These are phyloP conservation scores for Magnusiomyces sp. DNA, from an alignment of 1,139 yeast genomes.

Conservation along the genomic window DNA sequence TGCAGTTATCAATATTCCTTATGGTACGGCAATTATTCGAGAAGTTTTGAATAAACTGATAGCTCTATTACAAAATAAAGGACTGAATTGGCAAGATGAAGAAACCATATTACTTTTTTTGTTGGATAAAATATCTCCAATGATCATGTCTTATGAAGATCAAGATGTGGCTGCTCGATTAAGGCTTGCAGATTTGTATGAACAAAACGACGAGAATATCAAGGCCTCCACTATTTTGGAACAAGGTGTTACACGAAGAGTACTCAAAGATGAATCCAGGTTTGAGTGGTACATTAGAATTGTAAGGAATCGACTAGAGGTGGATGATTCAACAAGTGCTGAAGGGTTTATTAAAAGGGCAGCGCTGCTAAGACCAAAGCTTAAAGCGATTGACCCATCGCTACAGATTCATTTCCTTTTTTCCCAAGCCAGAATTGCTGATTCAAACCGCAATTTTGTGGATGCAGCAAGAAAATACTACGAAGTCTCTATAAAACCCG, in stretches of 20 bases:
- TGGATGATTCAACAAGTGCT: slow-evolving; percentile 29
- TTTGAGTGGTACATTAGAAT: slow-evolving; percentile 27
- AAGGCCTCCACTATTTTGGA: slow-evolving; percentile 27
- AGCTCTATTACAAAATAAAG: background rate
- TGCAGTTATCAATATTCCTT: slow-evolving; percentile 11
- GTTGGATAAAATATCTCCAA: slow-evolving; percentile 18
- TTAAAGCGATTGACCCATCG: slow-evolving; percentile 16
- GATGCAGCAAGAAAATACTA: slow-evolving; percentile 31
- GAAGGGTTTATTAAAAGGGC: slow-evolving; percentile 28
- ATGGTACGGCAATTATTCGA: slow-evolving; percentile 11
- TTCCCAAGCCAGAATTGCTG: slow-evolving; percentile 30
- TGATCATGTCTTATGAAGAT: slow-evolving; percentile 24
- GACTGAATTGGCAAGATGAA: slow-evolving; percentile 8
- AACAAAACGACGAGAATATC: slow-evolving; percentile 20
- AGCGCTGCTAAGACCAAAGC: slow-evolving; percentile 21
- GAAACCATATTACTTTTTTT: slow-evolving; percentile 14
- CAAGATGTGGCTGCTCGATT: slow-evolving; percentile 25
- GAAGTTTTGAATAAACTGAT: slow-evolving; percentile 8
- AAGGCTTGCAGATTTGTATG: slow-evolving; percentile 25
- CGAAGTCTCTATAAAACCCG: slow-evolving; percentile 25
- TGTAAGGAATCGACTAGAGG: slow-evolving; percentile 27
- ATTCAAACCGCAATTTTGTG: slow-evolving; percentile 27
- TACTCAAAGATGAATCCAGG: slow-evolving; percentile 23
- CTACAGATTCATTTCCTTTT: slow-evolving; percentile 26
- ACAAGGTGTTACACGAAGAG: slow-evolving; percentile 21